These are phyloP conservation scores for Sporobolomyces pararoseus DNA, from an alignment of 768 basidiomycete species.

Conservation along the genomic window DNA sequence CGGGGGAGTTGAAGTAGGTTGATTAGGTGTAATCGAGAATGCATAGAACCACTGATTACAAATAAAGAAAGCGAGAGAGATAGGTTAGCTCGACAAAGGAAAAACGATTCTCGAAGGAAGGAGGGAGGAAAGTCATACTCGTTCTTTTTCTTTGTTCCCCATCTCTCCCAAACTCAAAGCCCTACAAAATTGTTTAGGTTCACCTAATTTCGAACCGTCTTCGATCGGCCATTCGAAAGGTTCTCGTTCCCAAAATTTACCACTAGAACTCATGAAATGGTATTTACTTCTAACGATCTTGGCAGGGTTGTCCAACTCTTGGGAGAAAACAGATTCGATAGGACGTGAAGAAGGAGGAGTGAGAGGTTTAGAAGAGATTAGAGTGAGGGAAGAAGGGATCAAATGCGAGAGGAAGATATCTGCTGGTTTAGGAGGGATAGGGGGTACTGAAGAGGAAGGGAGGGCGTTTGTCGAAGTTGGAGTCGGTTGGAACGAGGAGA, in stretches of 20 bases:
- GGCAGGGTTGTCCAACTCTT: constrained; percentile 64
- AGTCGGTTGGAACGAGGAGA: constrained; percentile 53
- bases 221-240: constrained; percentile 73
- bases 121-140: constrained; percentile 57
- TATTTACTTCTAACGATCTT: constrained; percentile 66
- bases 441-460: constrained; percentile 55
- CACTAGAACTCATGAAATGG: constrained; percentile 69
- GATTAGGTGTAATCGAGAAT: constrained; percentile 68
- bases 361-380: constrained; percentile 59
- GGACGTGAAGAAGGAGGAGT: constrained; percentile 53
- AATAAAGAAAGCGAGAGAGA: too few relatives aligned
- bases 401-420: constrained; percentile 78
- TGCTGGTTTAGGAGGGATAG: constrained; percentile 62
- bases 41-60: constrained; percentile 99
- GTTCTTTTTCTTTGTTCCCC: constrained; percentile 68
- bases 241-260: constrained; percentile 92
- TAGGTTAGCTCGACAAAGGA: background rate
- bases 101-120: background rate
- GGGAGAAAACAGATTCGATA: constrained; percentile 50
- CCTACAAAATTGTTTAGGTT: constrained; percentile 52
- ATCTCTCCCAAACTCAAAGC: constrained; percentile 88
- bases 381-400: constrained; percentile 66
- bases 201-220: constrained; percentile 53
- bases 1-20: constrained; percentile 53
- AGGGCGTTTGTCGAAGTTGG: constrained; percentile 57